A percentile compares a stretch with the other conserved stretches of the same genome.
These are phyloP conservation scores for Crithidia expoeki DNA, from an alignment of 208 protist genomes.

Conservation along the genomic window DNA sequence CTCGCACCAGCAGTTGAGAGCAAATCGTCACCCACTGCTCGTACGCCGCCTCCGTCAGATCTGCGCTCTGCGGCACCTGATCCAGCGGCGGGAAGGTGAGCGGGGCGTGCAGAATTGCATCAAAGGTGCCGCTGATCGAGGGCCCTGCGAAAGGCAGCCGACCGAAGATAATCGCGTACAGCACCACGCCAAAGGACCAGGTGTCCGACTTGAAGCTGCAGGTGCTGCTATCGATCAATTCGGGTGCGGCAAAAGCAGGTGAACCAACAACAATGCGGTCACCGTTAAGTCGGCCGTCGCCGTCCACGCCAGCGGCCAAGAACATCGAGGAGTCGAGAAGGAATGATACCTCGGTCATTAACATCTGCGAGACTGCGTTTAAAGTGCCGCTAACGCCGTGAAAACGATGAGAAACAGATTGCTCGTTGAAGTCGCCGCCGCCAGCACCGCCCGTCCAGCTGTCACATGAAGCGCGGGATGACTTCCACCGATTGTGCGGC, in stretches of 20 bases:
- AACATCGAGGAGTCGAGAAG: conserved; percentile 53
- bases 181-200: conserved; percentile 95
- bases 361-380: conserved; percentile 21
- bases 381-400: not conserved
- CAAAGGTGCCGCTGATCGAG: conserved; percentile 50
- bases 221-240: conserved; percentile 49
- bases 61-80: conserved; percentile 23
- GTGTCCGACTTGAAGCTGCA: conserved; percentile 84
- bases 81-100: conserved; percentile 37
- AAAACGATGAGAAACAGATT: not conserved
- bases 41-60: conserved; percentile 39
- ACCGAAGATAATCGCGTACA: conserved; percentile 92
- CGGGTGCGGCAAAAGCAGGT: conserved; percentile 59
- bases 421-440: conserved; percentile 15
- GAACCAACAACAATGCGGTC: conserved; percentile 39
- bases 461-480: conserved; percentile 12
- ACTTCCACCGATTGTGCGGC: conserved; percentile 34
- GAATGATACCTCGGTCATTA: conserved; percentile 23
- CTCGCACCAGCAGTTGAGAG: conserved; percentile 43
- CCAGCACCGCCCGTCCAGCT: conserved; percentile 14
- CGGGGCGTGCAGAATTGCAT: conserved; percentile 32
- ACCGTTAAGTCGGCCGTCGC: conserved; percentile 36
- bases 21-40: conserved; percentile 49
- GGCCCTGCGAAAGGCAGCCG: conserved; percentile 87
- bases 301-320: conserved; percentile 40